These are phyloP conservation scores for Mortierella sp. DNA, from an alignment of 371 early-diverging fungal species.

Conservation along the genomic window DNA sequence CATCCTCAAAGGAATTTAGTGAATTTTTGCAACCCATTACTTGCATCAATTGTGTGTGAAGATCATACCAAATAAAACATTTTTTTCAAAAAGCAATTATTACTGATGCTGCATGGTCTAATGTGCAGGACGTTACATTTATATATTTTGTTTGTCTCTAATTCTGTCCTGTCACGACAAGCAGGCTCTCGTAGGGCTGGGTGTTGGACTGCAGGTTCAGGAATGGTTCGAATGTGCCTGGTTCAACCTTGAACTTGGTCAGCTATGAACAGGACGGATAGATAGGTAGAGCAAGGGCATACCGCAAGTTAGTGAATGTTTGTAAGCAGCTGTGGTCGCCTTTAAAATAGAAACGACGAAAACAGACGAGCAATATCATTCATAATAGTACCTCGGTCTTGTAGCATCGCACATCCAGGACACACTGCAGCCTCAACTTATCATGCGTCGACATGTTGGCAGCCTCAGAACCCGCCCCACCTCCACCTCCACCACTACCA, in stretches of 20 bases:
- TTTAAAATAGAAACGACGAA: not conserved
- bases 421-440: slow-evolving; percentile 71
- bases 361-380: not conserved
- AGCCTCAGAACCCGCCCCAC: slow-evolving; percentile 15
- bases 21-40: slow-evolving; percentile 3
- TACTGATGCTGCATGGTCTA: not conserved
- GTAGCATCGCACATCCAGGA: slow-evolving; percentile 67
- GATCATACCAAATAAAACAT: slow-evolving; percentile 3
- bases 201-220: slow-evolving; percentile 28
- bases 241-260: slow-evolving; percentile 36
- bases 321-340: not conserved
- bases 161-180: slow-evolving; percentile 8
- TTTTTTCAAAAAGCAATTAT: not conserved
- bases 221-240: slow-evolving; percentile 47
- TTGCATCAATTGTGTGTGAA: slow-evolving; percentile 25
- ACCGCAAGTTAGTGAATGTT: too few relatives aligned
- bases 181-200: slow-evolving; percentile 35
- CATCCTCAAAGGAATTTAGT: not conserved
- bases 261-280: too few relatives aligned
- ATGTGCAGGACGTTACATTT: not conserved
- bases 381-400: slow-evolving; percentile 62
- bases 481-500: not conserved
- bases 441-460: slow-evolving; percentile 59
- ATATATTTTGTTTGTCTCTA: slow-evolving; percentile 10
- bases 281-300: too few relatives aligned